These are phyloP conservation scores for Globisporangium paroecandrum DNA, from an alignment of 352 stramenopile genomes.

Conservation along the genomic window DNA sequence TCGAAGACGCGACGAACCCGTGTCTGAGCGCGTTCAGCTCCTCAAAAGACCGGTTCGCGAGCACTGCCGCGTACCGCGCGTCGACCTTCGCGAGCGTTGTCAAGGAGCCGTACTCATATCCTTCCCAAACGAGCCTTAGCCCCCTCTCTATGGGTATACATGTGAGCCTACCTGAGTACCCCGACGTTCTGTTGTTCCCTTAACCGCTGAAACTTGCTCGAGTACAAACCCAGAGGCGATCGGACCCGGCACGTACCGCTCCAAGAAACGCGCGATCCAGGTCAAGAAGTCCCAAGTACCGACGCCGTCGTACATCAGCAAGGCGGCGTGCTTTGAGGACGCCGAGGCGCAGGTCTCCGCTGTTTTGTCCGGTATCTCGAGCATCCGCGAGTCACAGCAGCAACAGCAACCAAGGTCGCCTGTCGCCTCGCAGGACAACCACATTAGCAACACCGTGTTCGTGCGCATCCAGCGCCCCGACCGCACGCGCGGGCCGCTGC, in stretches of 20 bases:
- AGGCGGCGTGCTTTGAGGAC: conserved; percentile 52
- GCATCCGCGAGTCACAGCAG: background rate
- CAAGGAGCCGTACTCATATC: conserved; percentile 57
- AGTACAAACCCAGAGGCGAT: conserved; percentile 46
- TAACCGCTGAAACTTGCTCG: conserved; percentile 5
- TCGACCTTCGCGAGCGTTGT: conserved; percentile 70
- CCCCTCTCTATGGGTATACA: background rate
- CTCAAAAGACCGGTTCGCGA: conserved; percentile 63
- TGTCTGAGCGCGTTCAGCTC: conserved; percentile 57
- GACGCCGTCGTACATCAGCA: conserved; percentile 53
- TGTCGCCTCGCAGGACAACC: background rate
- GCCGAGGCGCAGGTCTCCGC: conserved; percentile 48
- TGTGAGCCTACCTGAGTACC: background rate
- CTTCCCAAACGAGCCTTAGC: background rate
- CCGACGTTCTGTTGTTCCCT: background rate
- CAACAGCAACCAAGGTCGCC: background rate
- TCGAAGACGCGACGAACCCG: conserved; percentile 48
- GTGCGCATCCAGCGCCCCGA: conserved; percentile 24
- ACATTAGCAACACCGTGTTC: conserved; percentile 8
- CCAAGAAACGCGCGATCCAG: conserved; percentile 53
- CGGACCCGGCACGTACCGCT: conserved; percentile 55
- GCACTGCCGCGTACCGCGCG: conserved; percentile 55
- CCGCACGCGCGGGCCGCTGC: conserved; percentile 40
- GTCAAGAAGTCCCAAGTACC: conserved; percentile 62
- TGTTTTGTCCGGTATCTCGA: conserved; percentile 24